Base-by-base conservation (phyloP, 306 rosid species). In the Dryas octopetala region DNA sequence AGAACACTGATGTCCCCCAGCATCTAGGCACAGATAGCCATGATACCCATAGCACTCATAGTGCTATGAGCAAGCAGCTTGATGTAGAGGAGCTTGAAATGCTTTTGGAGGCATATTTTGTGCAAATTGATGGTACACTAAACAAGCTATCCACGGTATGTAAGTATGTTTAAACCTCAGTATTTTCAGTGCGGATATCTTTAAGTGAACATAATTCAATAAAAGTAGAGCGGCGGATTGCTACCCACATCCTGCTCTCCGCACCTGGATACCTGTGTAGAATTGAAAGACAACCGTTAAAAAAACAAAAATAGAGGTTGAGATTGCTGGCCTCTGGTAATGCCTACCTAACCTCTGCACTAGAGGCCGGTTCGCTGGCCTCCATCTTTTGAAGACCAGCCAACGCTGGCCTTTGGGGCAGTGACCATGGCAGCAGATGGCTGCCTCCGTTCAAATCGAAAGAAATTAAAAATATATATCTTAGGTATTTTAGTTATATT, bases 21-120 rank as follows among this genome's bases (percentile, higher is more conserved):
- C 83, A 81, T 16, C 68, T 81, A 15, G 75, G 88, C 32, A 83
- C 89, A 77, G 95, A 75, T 46, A 86, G 92, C 82, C 95, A 80
- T 40, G 91, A 91, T 69, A 91, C 91, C n/a, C 97, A 74, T 32
- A 32, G 38, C 49, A 83, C 86, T 47, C 92, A 71, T 51, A 95
- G 96, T 75, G 85, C 85, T 54, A 61, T 81, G 63, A 85, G 89
- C 80, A 95, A 92, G 80, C 82, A 76, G 11, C 97, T 89, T 61
- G 97, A 95, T 59, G 99, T 95, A 0, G 99, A 89, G 79, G 99
- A 95, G 88, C 97, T 95, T 70, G 99, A 95, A 80, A 95, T 95
- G 99, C 97, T 95, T 63, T 80, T 95, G 87, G 99, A 95, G 81
- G 99, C 99, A 3, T 95, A 95, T 82, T 95, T 95, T 55, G 99